Percentiles rank a stretch among this genome's conserved stretches.
These are phyloP conservation scores for Apiotrichum porosum DNA, from an alignment of 1,284 basidiomycete species.

Conservation along the genomic window DNA sequence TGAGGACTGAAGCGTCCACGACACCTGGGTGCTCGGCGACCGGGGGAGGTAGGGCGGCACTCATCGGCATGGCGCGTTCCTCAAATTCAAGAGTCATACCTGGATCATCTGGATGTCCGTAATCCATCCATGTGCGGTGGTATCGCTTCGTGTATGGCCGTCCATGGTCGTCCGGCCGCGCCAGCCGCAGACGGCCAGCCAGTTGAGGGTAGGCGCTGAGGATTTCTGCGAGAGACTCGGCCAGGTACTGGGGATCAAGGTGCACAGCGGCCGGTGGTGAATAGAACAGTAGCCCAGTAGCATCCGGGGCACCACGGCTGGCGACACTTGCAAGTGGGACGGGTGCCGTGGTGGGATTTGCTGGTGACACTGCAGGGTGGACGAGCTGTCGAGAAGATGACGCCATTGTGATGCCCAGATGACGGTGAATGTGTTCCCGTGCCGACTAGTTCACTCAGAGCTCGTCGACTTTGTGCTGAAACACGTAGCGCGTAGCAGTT, in stretches of 20 bases:
- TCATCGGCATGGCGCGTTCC: background rate
- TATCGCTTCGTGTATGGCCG: constrained; percentile 5
- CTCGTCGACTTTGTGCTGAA: too few species aligned
- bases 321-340: constrained; percentile 4
- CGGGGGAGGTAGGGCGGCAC: background rate
- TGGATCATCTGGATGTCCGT: constrained; percentile 39
- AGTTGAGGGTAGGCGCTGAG: constrained; percentile 50
- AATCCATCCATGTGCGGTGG: constrained; percentile 13
- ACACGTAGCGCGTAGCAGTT: too few species aligned
- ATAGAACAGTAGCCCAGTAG: constrained; percentile 5
- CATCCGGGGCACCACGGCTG: constrained; percentile 1
- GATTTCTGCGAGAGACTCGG: constrained; percentile 33
- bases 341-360: background rate
- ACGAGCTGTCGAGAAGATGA: too few species aligned
- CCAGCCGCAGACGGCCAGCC: constrained; percentile 32
- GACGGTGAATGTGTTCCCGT: too few species aligned
- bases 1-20: background rate
- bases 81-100: constrained; percentile 46
- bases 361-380: background rate
- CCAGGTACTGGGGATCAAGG: constrained; percentile 23
- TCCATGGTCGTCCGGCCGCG: background rate
- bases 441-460: too few species aligned
- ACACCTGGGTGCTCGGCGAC: background rate
- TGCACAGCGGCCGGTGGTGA: background rate
- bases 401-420: too few species aligned